Percentiles rank a stretch among this genome's conserved stretches.
These are phyloP conservation scores for Mycena albidolilacea DNA, from an alignment of 768 basidiomycete genomes.

Conservation along the genomic window DNA sequence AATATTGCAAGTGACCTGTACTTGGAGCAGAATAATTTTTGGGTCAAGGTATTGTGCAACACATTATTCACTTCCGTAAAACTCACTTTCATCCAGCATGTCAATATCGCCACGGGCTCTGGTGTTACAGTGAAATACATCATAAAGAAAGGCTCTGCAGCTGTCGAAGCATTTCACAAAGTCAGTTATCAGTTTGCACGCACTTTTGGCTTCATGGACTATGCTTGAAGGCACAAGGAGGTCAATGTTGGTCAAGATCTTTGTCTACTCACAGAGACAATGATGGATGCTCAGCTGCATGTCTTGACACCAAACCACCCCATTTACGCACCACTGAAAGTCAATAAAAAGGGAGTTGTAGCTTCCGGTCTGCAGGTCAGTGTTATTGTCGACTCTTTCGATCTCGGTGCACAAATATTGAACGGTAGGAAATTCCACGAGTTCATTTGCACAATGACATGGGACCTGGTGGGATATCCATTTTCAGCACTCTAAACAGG, in stretches of 20 bases:
- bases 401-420: slow-evolving; percentile 18
- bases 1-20: too few relatives aligned
- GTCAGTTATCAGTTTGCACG: slow-evolving; percentile 14
- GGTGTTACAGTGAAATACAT: too few relatives aligned
- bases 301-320: too few relatives aligned
- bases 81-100: neutral
- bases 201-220: slow-evolving; percentile 35
- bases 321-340: neutral
- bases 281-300: too few relatives aligned
- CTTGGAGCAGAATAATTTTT: too few relatives aligned
- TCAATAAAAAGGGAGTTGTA: slow-evolving; percentile 22
- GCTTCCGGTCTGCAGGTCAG: slow-evolving; percentile 6
- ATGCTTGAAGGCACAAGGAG: slow-evolving; percentile 42
- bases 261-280: neutral
- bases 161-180: slow-evolving; percentile 19
- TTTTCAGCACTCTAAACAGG: neutral
- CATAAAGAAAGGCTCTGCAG: too few relatives aligned
- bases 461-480: slow-evolving; percentile 38
- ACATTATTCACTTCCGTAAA: slow-evolving; percentile 12
- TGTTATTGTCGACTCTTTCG: neutral
- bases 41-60: slow-evolving; percentile 12
- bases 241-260: slow-evolving; percentile 41
- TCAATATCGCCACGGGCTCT: too few relatives aligned
- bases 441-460: slow-evolving; percentile 42
- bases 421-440: slow-evolving; percentile 41